These are phyloP conservation scores for Sporothrix sp. DNA, from an alignment of 2,329 filamentous ascomycete genomes.

Conservation along the genomic window DNA sequence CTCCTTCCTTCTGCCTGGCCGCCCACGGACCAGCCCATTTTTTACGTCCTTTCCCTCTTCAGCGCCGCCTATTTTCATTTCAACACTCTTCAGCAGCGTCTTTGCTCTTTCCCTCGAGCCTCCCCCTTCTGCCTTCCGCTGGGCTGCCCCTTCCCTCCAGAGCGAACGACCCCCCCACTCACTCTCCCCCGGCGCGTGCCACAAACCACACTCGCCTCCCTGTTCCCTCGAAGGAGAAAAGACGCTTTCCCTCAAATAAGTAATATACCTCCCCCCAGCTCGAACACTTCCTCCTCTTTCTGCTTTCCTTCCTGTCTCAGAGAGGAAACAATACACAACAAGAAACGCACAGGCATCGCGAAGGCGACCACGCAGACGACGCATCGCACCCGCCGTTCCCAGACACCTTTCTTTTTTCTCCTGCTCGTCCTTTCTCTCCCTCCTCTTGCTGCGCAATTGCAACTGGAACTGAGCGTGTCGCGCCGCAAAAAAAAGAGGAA, in stretches of 20 bases:
- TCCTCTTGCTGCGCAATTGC: not conserved
- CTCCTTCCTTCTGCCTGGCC: slow-evolving; percentile 13
- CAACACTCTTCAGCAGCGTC: slow-evolving; percentile 15
- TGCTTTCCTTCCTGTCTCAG: slow-evolving; percentile 9
- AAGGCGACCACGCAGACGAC: not conserved
- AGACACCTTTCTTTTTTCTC: not conserved
- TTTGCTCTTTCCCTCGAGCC: slow-evolving; percentile 12
- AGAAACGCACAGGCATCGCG: not conserved
- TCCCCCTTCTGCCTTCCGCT: no score
- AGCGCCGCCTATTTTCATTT: slow-evolving; percentile 15
- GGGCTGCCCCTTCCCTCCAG: slow-evolving; percentile 12
- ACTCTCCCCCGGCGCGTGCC: slow-evolving; percentile 16
- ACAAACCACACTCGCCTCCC: slow-evolving; percentile 13
- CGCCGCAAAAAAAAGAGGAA: slow-evolving; percentile 11
- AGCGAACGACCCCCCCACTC: slow-evolving; percentile 8
- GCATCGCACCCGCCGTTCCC: not conserved
- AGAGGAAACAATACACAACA: not conserved
- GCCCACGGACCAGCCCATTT: not conserved
- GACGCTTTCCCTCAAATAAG: slow-evolving; percentile 19
- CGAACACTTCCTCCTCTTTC: slow-evolving; percentile 9
- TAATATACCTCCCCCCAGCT: slow-evolving; percentile 17
- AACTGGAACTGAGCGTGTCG: slow-evolving; percentile 8
- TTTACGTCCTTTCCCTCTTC: not conserved
- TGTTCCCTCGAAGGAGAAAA: slow-evolving; percentile 17
- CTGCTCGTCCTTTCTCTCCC: not conserved